Conservation (phyloP, 768 basidiomycete genomes). For the Lentinula sp. region DNA sequence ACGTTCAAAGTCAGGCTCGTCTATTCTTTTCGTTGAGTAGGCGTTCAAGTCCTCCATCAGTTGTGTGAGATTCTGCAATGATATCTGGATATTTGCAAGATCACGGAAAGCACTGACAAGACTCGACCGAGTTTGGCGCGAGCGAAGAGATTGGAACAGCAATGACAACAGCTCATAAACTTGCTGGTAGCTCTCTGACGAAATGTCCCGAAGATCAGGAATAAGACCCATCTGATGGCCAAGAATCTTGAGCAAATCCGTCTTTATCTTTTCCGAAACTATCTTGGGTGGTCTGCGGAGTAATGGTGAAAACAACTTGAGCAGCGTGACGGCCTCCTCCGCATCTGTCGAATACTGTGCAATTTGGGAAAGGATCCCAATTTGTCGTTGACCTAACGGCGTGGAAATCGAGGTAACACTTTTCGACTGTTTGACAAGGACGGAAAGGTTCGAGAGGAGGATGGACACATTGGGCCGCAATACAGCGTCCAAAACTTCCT, state of each 20-base stretch:
- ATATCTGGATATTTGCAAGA: conserved; percentile 36
- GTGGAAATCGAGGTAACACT: conserved; percentile 43
- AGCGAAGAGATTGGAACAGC: conserved; percentile 73
- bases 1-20: conserved; percentile 90
- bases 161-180: conserved; percentile 65
- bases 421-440: conserved; percentile 59
- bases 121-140: conserved; percentile 61
- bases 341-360: conserved; percentile 68
- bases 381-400: conserved; percentile 74
- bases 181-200: conserved; percentile 38
- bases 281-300: conserved; percentile 70
- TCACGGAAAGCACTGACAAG: conserved; percentile 62
- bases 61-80: conserved; percentile 41
- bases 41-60: conserved; percentile 74
- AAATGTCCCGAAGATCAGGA: conserved; percentile 45
- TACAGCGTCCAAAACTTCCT: conserved; percentile 40
- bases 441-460: conserved; percentile 67
- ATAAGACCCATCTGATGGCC: conserved; percentile 61
- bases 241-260: conserved; percentile 70
- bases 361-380: conserved; percentile 73
- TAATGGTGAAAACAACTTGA: conserved; percentile 71
- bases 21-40: conserved; percentile 73
- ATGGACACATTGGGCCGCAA: conserved; percentile 65
- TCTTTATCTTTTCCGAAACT: conserved; percentile 83
- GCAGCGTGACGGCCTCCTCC: conserved; percentile 65